phyloP scores from a whole-genome alignment of 2,329 filamentous ascomycete genomes.

The Akanthomyces muscarius region DNA sequence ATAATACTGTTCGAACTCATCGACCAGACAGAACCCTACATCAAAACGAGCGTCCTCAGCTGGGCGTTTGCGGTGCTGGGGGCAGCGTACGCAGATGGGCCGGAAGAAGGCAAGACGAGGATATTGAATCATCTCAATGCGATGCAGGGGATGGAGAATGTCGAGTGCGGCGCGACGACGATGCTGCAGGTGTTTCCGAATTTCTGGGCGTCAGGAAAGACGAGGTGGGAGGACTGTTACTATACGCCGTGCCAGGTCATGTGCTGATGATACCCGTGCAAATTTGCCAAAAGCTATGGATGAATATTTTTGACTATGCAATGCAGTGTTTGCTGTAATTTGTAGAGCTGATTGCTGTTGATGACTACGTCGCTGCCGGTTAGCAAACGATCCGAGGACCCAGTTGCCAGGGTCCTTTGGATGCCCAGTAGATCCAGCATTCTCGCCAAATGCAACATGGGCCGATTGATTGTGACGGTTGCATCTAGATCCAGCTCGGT shows the following conservation, averaged over 20 bases:
- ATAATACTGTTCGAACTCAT: background rate
- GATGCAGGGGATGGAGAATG: slow-evolving; percentile 5
- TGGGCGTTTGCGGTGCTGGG: slow-evolving; percentile 10
- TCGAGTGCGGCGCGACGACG: slow-evolving; percentile 6
- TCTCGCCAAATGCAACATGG: background rate
- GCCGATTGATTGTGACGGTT: background rate
- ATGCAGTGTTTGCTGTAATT: no score
- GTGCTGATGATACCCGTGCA: background rate
- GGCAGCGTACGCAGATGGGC: slow-evolving; percentile 3
- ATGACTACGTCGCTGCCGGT: no score
- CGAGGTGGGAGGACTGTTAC: slow-evolving; percentile 8
- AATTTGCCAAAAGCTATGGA: no score
- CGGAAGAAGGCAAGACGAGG: background rate
- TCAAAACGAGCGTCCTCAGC: slow-evolving; percentile 5
- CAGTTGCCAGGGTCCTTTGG: background rate
- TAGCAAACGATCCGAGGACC: background rate
- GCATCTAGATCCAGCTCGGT: background rate
- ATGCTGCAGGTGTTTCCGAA: slow-evolving; percentile 5
- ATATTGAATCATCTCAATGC: background rate
- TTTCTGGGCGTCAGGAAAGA: slow-evolving; percentile 1
- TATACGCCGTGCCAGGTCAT: slow-evolving; percentile 9
- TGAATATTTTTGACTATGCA: background rate
- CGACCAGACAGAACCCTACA: background rate
- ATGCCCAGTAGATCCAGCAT: background rate
- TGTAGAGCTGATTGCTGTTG: no score